phyloP scores from a whole-genome alignment of 1,139 yeast genomes.

The Candida gigantensis region DNA sequence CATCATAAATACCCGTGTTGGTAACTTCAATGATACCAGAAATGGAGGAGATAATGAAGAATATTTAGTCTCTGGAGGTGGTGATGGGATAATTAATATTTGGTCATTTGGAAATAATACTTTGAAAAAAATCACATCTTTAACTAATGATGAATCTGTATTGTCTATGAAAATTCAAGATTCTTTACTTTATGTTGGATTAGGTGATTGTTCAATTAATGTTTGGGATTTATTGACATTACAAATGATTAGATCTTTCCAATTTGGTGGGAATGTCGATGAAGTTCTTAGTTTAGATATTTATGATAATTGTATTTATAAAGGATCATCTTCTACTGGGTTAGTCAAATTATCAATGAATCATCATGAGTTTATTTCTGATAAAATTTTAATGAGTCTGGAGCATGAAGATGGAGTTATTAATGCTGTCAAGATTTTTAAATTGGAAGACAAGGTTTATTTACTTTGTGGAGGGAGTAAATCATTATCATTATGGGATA shows the following conservation, averaged over 20 bases:
- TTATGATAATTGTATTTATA: conserved; percentile 51
- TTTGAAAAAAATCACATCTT: conserved; percentile 31
- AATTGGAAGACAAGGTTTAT: conserved; percentile 23
- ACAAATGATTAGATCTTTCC: conserved; percentile 65
- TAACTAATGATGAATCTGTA: conserved; percentile 71
- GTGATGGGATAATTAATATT: conserved; percentile 80
- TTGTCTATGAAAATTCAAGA: conserved; percentile 64
- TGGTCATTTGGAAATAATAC: conserved; percentile 51
- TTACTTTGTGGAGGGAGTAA: conserved; percentile 43
- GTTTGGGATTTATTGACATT: conserved; percentile 84
- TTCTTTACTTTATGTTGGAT: conserved; percentile 76
- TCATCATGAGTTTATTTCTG: conserved; percentile 17
- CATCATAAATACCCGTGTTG: conserved; percentile 21
- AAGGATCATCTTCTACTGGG: conserved; percentile 56
- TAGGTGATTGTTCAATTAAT: conserved; percentile 68
- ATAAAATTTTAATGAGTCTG: conserved; percentile 14
- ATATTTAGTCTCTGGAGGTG: conserved; percentile 63
- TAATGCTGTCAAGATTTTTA: conserved; percentile 30
- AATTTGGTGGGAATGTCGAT: conserved; percentile 33
- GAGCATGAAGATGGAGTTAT: conserved; percentile 21
- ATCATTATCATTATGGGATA: conserved; percentile 39
- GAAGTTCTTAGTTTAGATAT: conserved; percentile 48
- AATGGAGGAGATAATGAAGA: conserved; percentile 3
- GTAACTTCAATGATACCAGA: conserved; percentile 8
- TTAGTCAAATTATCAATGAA: conserved; percentile 53